Evolutionary conservation across 495 filamentous ascomycete genomes (phyloP), one percentile per base, ranked within the genome.

Genomic region (Letharia lupina): DNA sequence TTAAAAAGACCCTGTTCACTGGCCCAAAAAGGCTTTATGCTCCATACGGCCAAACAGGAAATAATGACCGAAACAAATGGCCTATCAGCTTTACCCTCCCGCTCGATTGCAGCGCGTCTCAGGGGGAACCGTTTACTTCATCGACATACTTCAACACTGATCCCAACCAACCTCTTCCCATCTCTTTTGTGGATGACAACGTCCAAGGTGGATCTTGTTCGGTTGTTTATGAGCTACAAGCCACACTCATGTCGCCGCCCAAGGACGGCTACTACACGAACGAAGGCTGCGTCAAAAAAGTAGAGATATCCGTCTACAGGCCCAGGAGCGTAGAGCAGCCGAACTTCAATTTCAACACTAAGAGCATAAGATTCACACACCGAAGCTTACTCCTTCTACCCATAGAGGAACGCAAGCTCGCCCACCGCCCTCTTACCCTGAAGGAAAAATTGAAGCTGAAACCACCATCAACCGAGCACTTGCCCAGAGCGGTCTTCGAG

Each of bases 151-250:
- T 54, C 50, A 54, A 54, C 28, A 33, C 58, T 40, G 58, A 39
- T 42, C 40, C 58, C 20, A 60, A 40, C 9, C 35, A 40, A 23
- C 40, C 37, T 18, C 40, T 39, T 40, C 58, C 58, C 16, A 60
- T 40, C 16, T 60, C 40, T 40, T 39, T 60, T 12, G 13, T 28
- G 16, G 58, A 40, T 15, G 11, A 60, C 8, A 42, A 39, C 9
- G 35, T 40, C 20, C 58, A 42, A 39, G 40, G 10, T 41, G 58
- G 58, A 18, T 60, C 58, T 23, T 60, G 58, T 41, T 60, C 50
- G 50, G 33, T 54, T 15, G 11, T 54, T 10, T 60, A 60, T 60
- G 58, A 60, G 28, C 58, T 60, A 2, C 35, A 60, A 42, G 58
- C 58, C 2, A 42, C 35, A 11, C 58, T 60, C 37, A 11, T 41